Evolutionary conservation across 2,329 filamentous ascomycete species (phyloP).

Genomic region (Diaporthe sp.): DNA sequence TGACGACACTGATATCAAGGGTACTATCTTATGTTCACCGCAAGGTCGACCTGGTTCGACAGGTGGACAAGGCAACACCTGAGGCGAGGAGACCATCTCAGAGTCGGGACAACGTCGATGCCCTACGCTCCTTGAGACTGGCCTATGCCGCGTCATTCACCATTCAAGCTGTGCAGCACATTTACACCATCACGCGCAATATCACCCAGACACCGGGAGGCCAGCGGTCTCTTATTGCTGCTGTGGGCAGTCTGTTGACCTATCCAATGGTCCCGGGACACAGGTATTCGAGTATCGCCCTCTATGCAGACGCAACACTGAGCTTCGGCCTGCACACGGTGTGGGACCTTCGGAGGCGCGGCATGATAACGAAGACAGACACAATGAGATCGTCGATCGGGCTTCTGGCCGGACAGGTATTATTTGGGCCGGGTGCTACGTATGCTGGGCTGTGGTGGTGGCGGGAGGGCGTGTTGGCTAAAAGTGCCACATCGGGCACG

Average conservation of each 20-base stretch:
- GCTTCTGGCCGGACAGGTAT: background rate
- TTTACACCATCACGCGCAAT: background rate
- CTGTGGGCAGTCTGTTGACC: background rate
- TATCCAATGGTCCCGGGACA: background rate
- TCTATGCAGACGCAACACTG: conserved; percentile 33
- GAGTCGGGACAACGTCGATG: background rate
- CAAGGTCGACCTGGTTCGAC: background rate
- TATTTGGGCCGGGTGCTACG: conserved; percentile 32
- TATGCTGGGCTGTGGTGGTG: conserved; percentile 39
- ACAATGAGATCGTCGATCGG: conserved; percentile 13
- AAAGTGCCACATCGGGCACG: background rate
- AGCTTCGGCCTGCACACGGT: conserved; percentile 36
- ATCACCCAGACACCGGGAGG: background rate
- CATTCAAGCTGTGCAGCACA: conserved; percentile 29
- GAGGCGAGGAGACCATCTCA: background rate
- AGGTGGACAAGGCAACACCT: background rate
- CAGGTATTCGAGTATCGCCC: background rate
- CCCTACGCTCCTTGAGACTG: background rate
- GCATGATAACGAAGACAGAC: conserved; percentile 11
- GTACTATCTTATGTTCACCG: background rate
- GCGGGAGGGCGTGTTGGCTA: conserved; percentile 35
- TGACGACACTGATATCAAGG: conserved; percentile 20
- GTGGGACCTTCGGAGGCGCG: conserved; percentile 33
- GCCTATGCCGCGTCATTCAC: conserved; percentile 28
- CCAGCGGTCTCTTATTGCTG: background rate